Base-by-base conservation (phyloP, 768 basidiomycete species). In the Leccinum disarticulatum region DNA sequence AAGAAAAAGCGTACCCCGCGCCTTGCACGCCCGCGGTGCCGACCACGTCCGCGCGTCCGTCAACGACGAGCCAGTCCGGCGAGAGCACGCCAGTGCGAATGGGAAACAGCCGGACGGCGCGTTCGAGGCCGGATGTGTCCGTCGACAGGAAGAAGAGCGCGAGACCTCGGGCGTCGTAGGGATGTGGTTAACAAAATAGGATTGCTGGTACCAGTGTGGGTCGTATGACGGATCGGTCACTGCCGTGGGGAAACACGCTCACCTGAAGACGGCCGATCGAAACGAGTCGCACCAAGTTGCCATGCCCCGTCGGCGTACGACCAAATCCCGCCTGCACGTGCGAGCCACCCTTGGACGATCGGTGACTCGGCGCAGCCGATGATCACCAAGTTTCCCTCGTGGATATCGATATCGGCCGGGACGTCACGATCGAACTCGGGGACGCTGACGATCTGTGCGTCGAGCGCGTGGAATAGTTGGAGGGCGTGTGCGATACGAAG, bases 21-120 rank as follows among this genome's bases (percentile, higher is more conserved):
- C 84, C 92, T 13, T 81, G 71, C 19, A 93, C 74, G 1, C 88
- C 93, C 19, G 82, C 90, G 17, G 90, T 86, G 5, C 90, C 91
- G 17, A 81, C 71, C 48, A 60, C 66, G 62, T 88, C 88, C 27
- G 84, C 79, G 15, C 72, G 69, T 13, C 73, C 73, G 13, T 83
- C 80, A 3, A 87, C 76, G 15, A 92, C 79, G 7, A 92, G 65
- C 91, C 93, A 95, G 66, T 92, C 90, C 1, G 92, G 90, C 1
- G 83, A 79, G 9, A 84, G 72, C 3, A 93, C 78, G 3, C 92
- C 92, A 3, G 93, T 95, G 19, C 93, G 84, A 27, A 91, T 82
- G 4, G 94, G 93, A 67, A 95, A 90, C n/a, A 94, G 74, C 49
- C 88, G 81, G 2, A 80, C 71, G 1, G 81, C 84, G 55, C 86